phyloP scores from a whole-genome alignment of 352 stramenopile genomes.

The Thalassiosira sp. region DNA sequence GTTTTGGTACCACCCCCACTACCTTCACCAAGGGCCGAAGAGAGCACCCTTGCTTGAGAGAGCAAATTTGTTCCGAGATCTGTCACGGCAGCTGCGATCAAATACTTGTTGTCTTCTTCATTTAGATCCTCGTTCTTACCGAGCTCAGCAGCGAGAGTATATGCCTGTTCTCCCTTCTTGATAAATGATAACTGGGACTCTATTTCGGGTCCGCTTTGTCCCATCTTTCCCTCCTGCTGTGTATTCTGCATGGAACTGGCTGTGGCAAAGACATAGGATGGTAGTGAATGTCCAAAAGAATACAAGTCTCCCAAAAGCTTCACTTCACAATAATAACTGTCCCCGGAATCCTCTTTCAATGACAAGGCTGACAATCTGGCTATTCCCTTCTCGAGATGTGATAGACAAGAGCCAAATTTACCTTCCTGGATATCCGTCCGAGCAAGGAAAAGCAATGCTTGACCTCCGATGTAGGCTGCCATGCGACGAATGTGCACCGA shows the following conservation, averaged over 20 bases:
- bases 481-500: constrained; percentile 35
- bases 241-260: constrained; percentile 3
- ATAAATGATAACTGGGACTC: constrained; percentile 62
- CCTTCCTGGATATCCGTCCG: constrained; percentile 59
- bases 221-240: background rate
- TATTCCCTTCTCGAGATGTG: constrained; percentile 49
- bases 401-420: constrained; percentile 64
- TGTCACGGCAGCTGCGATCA: constrained; percentile 39
- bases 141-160: constrained; percentile 42
- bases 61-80: constrained; percentile 69
- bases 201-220: constrained; percentile 5
- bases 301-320: constrained; percentile 78
- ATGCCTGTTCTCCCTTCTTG: constrained; percentile 56
- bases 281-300: constrained; percentile 63
- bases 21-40: constrained; percentile 26
- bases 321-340: constrained; percentile 40
- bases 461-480: constrained; percentile 55
- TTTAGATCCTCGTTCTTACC: constrained; percentile 12
- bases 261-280: constrained; percentile 60
- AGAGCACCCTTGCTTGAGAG: constrained; percentile 56
- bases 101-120: constrained; percentile 45
- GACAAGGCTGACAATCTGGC: constrained; percentile 15
- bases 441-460: constrained; percentile 55
- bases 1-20: constrained; percentile 24
- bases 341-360: constrained; percentile 6